Evolutionary conservation across 495 filamentous ascomycete genomes (phyloP).

Genomic region (Penicillium fimorum): DNA sequence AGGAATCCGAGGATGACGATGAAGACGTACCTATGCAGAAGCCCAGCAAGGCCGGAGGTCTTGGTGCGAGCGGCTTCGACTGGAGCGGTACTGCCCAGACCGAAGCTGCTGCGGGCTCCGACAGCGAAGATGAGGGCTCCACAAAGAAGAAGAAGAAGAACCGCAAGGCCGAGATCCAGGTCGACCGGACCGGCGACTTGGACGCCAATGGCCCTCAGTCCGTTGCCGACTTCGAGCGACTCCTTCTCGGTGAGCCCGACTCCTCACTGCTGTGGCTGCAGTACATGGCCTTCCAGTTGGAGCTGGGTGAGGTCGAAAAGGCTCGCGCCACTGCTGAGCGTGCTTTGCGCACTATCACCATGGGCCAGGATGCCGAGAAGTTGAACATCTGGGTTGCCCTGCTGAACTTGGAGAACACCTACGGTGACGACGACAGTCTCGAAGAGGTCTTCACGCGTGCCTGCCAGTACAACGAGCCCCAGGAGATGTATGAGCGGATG

Average conservation of each 20-base stretch:
- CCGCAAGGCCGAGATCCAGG: constrained; percentile 73
- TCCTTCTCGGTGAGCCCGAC: constrained; percentile 87
- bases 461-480: constrained; percentile 88
- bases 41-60: constrained; percentile 45
- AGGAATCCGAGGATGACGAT: constrained; percentile 30
- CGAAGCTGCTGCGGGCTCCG: constrained; percentile 39
- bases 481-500: constrained; percentile 85
- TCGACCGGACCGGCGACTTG: constrained; percentile 85
- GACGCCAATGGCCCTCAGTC: constrained; percentile 89
- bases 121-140: constrained; percentile 50
- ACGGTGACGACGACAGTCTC: constrained; percentile 79
- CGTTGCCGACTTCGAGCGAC: constrained; percentile 85
- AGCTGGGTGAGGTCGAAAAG: constrained; percentile 80
- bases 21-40: constrained; percentile 37
- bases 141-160: constrained; percentile 75
- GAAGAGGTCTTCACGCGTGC: constrained; percentile 89
- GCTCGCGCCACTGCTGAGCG: constrained; percentile 86
- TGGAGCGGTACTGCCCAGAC: constrained; percentile 68
- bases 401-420: constrained; percentile 90
- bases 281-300: constrained; percentile 96
- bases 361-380: constrained; percentile 84
- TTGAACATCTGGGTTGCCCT: constrained; percentile 92
- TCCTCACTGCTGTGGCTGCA: constrained; percentile 86
- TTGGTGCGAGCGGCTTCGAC: constrained; percentile 81
- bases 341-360: constrained; percentile 83